These are phyloP conservation scores for Abrus pulchellus DNA, from an alignment of 306 rosid species.

Conservation along the genomic window DNA sequence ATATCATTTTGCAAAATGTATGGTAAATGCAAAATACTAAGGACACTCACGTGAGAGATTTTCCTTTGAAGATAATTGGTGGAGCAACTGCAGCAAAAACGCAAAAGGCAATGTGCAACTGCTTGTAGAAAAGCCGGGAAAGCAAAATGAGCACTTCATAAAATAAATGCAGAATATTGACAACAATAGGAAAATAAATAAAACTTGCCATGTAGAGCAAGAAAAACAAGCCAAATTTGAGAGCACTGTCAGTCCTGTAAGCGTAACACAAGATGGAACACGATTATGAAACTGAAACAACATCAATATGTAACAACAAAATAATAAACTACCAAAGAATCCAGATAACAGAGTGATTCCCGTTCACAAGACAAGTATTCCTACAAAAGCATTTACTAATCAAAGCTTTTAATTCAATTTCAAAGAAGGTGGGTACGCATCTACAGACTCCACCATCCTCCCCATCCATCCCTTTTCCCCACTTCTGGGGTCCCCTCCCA, in stretches of 20 bases:
- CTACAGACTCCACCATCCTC: slow-evolving; percentile 29
- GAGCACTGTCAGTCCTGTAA: slow-evolving; percentile 92
- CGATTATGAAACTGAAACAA: slow-evolving; percentile 36
- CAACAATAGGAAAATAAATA: slow-evolving; percentile 31
- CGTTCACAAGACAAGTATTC: slow-evolving; percentile 22
- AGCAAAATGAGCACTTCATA: slow-evolving; percentile 43
- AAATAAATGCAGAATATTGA: slow-evolving; percentile 41
- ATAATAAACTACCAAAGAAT: slow-evolving; percentile 21
- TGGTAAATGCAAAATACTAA: slow-evolving; percentile 35
- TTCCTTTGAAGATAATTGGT: slow-evolving; percentile 84
- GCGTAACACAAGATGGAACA: slow-evolving; percentile 42
- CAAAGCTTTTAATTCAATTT: slow-evolving; percentile 20
- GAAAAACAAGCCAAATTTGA: slow-evolving; percentile 96
- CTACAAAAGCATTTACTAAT: slow-evolving; percentile 32
- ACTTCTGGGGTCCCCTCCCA: slow-evolving; percentile 13
- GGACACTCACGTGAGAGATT: slow-evolving; percentile 82
- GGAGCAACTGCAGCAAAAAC: slow-evolving; percentile 86
- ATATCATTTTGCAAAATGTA: slow-evolving; percentile 19
- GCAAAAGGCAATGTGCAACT: slow-evolving; percentile 91
- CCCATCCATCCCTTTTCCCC: slow-evolving; percentile 5
- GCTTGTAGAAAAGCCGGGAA: slow-evolving; percentile 51
- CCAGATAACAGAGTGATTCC: slow-evolving; percentile 15
- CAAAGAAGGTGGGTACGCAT: slow-evolving; percentile 5
- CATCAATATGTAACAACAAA: slow-evolving; percentile 9
- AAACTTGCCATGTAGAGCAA: slow-evolving; percentile 69